phyloP scores from a whole-genome alignment of 345 rosid species.

The Abelmoschus esculentus region DNA sequence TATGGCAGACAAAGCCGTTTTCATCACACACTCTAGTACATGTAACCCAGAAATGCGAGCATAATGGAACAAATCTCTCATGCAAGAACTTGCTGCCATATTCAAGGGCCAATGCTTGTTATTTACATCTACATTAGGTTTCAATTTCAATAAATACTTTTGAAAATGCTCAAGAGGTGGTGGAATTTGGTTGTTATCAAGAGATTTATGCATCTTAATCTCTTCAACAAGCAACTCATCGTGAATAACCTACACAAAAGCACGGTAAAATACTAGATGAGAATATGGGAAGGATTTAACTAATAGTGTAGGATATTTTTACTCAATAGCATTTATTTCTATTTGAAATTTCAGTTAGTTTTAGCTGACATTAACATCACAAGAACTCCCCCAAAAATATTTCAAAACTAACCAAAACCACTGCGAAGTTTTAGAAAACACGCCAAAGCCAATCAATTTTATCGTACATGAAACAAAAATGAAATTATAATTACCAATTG shows the following conservation, averaged over 20 bases:
- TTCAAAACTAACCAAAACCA: neutral
- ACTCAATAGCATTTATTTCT: neutral
- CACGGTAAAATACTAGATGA: neutral
- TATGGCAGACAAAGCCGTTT: conserved; percentile 56
- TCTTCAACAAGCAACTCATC: conserved; percentile 65
- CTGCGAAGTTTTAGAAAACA: neutral
- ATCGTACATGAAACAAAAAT: conserved; percentile 4
- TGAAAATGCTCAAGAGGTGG: conserved; percentile 56
- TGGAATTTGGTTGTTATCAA: conserved; percentile 49
- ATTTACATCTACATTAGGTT: conserved; percentile 30
- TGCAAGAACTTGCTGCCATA: conserved; percentile 46
- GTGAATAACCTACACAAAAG: conserved; percentile 56
- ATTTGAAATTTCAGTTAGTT: neutral
- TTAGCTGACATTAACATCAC: neutral
- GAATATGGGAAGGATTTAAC: conserved; percentile 1
- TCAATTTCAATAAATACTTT: conserved; percentile 39
- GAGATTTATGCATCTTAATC: conserved; percentile 39
- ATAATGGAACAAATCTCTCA: conserved; percentile 80
- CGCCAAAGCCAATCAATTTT: neutral
- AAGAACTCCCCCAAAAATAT: neutral
- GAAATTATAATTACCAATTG: neutral
- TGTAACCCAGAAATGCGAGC: conserved; percentile 82
- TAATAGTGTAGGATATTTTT: neutral
- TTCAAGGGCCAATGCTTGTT: conserved; percentile 32
- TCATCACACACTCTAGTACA: conserved; percentile 77